Evolutionary conservation across 2,329 filamentous ascomycete genomes (phyloP).

Genomic region (Cryphonectria naterciae): DNA sequence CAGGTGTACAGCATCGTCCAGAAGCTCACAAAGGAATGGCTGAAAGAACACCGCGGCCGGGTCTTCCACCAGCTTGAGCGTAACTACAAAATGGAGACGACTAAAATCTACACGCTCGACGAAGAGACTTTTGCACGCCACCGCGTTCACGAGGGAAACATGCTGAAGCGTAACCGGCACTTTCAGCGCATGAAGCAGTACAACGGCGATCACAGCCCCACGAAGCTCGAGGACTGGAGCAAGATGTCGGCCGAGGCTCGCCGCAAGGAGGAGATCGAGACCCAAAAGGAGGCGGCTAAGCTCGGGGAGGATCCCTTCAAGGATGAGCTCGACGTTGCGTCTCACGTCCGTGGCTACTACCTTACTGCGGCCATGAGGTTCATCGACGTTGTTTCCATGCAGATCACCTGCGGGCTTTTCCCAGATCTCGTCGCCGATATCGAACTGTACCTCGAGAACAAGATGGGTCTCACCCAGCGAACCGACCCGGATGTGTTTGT

Average conservation of each 20-base stretch:
- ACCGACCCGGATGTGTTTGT: constrained; percentile 35
- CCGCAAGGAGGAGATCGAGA: constrained; percentile 46
- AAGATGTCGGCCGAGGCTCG: constrained; percentile 54
- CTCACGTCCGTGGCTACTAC: constrained; percentile 71
- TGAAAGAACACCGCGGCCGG: constrained; percentile 44
- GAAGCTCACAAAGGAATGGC: constrained; percentile 48
- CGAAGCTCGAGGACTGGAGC: constrained; percentile 45
- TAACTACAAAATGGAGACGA: constrained; percentile 57
- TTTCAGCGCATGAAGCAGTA: constrained; percentile 52
- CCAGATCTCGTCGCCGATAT: constrained; percentile 48
- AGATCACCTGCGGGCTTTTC: constrained; percentile 54
- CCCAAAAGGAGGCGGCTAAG: constrained; percentile 47
- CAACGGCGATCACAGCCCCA: constrained; percentile 35
- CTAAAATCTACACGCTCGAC: constrained; percentile 63
- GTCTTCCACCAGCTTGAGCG: constrained; percentile 46
- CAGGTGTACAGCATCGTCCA: constrained; percentile 54
- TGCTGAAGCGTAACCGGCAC: constrained; percentile 53
- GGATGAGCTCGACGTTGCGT: constrained; percentile 64
- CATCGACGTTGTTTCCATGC: constrained; percentile 57
- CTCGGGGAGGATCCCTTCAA: constrained; percentile 63
- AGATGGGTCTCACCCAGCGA: constrained; percentile 44
- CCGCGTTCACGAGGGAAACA: constrained; percentile 49
- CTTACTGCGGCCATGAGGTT: constrained; percentile 67
- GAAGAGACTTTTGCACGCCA: constrained; percentile 51
- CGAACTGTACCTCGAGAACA: constrained; percentile 47